Evolutionary conservation across 345 rosid species (phyloP).

Genomic region (Alliaria petiolata): DNA sequence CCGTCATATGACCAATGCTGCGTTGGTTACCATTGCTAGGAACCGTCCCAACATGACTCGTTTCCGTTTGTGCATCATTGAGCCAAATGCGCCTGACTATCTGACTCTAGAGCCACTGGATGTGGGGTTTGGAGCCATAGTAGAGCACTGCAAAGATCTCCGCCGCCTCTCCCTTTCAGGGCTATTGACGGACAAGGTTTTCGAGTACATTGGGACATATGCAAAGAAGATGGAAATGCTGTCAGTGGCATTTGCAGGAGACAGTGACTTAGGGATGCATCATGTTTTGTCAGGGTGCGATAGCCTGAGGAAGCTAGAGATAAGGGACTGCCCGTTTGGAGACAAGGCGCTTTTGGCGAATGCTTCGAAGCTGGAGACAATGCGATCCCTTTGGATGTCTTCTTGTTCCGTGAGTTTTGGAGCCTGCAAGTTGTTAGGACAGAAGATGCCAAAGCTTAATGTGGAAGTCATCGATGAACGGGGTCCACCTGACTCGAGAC

Average conservation of each 20-base stretch:
- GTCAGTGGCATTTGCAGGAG: conserved; percentile 95
- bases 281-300: conserved; percentile 87
- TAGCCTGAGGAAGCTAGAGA: conserved; percentile 83
- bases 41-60: conserved; percentile 83
- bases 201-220: conserved; percentile 75
- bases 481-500: conserved; percentile 59
- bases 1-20: conserved; percentile 82
- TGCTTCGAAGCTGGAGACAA: conserved; percentile 98
- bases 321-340: conserved; percentile 92
- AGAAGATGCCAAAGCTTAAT: conserved; percentile 81
- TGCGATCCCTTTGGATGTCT: conserved; percentile 99
- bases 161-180: conserved; percentile 92
- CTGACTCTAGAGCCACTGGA: conserved; percentile 78
- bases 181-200: conserved; percentile 77
- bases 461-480: conserved; percentile 92
- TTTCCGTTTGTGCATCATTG: conserved; percentile 89
- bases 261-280: conserved; percentile 86
- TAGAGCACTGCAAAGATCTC: conserved; percentile 81
- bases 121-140: conserved; percentile 93
- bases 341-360: conserved; percentile 90
- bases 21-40: conserved; percentile 72
- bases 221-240: conserved; percentile 94
- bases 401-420: conserved; percentile 80
- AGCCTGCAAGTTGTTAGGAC: conserved; percentile 83
- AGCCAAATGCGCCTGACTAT: conserved; percentile 75